phyloP scores from a whole-genome alignment of 257 asterid genomes.

The Scutellaria baicalensis region DNA sequence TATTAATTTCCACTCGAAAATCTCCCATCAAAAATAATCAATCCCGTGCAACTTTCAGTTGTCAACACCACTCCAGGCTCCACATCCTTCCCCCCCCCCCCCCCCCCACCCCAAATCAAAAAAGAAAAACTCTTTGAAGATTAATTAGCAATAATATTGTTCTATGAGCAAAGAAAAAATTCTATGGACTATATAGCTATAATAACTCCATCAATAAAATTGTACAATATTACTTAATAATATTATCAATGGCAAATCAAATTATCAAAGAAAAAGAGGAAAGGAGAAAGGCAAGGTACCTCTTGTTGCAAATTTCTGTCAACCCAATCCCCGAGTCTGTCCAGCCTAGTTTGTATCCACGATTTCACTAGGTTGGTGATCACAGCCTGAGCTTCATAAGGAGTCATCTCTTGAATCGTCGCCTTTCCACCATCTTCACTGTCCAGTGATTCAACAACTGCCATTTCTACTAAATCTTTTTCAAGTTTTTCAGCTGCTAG shows the following conservation, averaged over 20 bases:
- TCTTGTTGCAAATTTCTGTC: constrained; percentile 77
- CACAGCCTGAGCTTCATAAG: constrained; percentile 85
- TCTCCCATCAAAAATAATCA: too few species aligned
- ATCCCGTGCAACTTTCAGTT: too few species aligned
- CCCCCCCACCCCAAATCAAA: too few species aligned
- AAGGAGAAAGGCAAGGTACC: constrained; percentile 32
- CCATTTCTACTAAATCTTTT: constrained; percentile 86
- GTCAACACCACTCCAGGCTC: too few species aligned
- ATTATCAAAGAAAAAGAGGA: background rate
- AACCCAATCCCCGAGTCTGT: constrained; percentile 81
- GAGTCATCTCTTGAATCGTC: constrained; percentile 87
- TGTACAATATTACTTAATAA: background rate
- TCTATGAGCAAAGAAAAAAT: background rate
- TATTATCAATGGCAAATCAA: background rate
- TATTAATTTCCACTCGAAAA: too few species aligned
- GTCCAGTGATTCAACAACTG: constrained; percentile 79
- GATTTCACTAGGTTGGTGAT: constrained; percentile 60
- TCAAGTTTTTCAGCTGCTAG: constrained; percentile 86
- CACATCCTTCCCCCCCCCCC: too few species aligned
- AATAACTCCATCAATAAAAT: background rate
- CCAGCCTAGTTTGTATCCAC: constrained; percentile 77
- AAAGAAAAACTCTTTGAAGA: background rate
- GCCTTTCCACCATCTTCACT: constrained; percentile 98
- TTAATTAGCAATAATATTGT: background rate
- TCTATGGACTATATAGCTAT: background rate